These are phyloP conservation scores for Nitzschia sp. DNA, from an alignment of 108 stramenopile genomes.

Conservation along the genomic window DNA sequence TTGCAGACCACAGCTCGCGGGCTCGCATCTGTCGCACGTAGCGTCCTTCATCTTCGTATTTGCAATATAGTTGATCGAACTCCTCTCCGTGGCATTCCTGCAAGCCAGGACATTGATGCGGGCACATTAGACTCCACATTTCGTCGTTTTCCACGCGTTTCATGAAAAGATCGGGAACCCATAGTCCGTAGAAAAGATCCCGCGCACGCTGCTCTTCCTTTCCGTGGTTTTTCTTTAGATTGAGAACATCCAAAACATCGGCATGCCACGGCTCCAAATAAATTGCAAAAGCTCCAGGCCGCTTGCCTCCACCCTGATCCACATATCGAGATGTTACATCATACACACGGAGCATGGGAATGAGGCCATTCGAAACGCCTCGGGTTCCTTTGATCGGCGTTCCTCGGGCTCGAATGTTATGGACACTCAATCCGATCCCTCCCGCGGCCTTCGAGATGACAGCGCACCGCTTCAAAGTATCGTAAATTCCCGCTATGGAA, in stretches of 20 bases:
- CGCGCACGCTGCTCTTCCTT: conserved; percentile 95
- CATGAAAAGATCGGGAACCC: conserved; percentile 98
- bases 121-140: conserved; percentile 96
- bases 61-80: conserved; percentile 86
- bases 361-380: conserved; percentile 94
- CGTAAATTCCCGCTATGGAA: conserved; percentile 96
- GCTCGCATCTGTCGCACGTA: conserved; percentile 79
- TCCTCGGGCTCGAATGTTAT: conserved; percentile 93
- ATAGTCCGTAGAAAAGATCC: conserved; percentile 97
- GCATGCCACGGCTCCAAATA: conserved; percentile 99
- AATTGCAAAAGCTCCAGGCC: conserved; percentile 96
- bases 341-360: conserved; percentile 99
- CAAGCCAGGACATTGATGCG: conserved; percentile 89
- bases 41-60: conserved; percentile 87
- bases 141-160: conserved; percentile 91
- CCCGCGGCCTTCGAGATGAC: conserved; percentile 94
- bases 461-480: conserved; percentile 95
- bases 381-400: conserved; percentile 93
- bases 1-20: conserved; percentile 85
- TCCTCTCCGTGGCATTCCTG: conserved; percentile 83
- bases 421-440: conserved; percentile 94
- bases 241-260: conserved; percentile 92
- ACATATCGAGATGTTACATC: conserved; percentile 97
- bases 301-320: conserved; percentile 97
- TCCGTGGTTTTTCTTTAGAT: conserved; percentile 96